Percentiles rank a stretch among this genome's conserved stretches.
Evolutionary conservation across 306 rosid genomes (phyloP).

Genomic region (Citrullus amarus): DNA sequence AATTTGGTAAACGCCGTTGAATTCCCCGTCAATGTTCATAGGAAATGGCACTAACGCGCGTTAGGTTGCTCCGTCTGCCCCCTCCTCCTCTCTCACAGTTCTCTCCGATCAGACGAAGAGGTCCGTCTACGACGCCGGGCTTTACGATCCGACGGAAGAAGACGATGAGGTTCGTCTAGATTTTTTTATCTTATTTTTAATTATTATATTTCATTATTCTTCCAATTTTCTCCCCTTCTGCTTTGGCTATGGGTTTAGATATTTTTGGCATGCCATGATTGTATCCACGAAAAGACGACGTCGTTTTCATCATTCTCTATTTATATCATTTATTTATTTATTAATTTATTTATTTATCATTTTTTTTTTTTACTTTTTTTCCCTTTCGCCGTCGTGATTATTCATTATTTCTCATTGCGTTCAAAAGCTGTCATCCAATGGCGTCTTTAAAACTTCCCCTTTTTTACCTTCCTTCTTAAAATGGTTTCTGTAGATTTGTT

Average conservation of each 20-base stretch:
- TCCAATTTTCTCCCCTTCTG: not conserved
- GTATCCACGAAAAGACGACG: not conserved
- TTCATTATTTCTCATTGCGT: not conserved
- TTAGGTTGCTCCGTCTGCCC: slow-evolving; percentile 3
- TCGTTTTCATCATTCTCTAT: not conserved
- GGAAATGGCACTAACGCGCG: not conserved
- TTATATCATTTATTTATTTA: not conserved
- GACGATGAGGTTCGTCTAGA: slow-evolving; percentile 52
- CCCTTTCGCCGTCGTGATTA: not conserved
- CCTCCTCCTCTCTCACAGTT: slow-evolving; percentile 30
- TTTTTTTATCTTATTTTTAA: slow-evolving; percentile 8
- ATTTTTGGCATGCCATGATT: not conserved
- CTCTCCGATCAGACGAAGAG: slow-evolving; percentile 77
- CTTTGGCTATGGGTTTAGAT: not conserved
- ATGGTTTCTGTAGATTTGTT: too few species aligned
- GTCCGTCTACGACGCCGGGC: slow-evolving; percentile 87
- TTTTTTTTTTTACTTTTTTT: not conserved
- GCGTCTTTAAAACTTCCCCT: not conserved
- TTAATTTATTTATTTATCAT: not conserved
- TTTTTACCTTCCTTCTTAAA: not conserved
- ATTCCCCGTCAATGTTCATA: not conserved
- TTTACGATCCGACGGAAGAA: slow-evolving; percentile 72
- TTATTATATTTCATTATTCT: slow-evolving; percentile 11
- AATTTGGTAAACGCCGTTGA: not conserved
- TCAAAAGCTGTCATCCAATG: not conserved